Evolutionary conservation across 2,329 filamentous ascomycete species (phyloP).

Genomic region (Tolypocladium paradoxum): DNA sequence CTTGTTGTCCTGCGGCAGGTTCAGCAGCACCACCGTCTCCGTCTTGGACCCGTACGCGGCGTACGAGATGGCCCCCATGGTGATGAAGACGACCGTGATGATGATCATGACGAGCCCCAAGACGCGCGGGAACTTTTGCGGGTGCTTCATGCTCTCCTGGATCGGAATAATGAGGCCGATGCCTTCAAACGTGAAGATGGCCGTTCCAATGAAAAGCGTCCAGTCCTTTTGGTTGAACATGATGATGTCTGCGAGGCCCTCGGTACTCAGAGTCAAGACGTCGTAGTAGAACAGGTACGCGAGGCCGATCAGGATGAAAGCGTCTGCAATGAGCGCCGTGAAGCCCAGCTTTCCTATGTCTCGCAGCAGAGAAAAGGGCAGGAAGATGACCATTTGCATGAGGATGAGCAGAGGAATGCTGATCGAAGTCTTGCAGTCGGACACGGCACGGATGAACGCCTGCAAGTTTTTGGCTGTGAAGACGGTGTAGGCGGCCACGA

Average conservation of each 20-base stretch:
- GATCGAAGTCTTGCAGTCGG: conserved; percentile 75
- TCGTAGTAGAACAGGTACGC: conserved; percentile 96
- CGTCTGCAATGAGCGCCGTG: conserved; percentile 84
- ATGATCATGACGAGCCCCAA: conserved; percentile 88
- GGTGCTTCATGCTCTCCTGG: conserved; percentile 91
- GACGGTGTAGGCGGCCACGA: conserved; percentile 90
- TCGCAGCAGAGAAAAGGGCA: conserved; percentile 85
- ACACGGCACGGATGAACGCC: conserved; percentile 86
- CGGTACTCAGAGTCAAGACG: conserved; percentile 64
- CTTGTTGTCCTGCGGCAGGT: conserved; percentile 90
- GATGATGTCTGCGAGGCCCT: conserved; percentile 75
- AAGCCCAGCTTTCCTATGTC: conserved; percentile 97
- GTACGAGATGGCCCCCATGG: conserved; percentile 88
- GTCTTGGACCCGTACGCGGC: conserved; percentile 92
- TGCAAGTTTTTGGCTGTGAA: conserved; percentile 94
- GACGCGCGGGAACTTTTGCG: conserved; percentile 80
- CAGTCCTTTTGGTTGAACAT: conserved; percentile 86
- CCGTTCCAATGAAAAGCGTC: conserved; percentile 97
- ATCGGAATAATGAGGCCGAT: conserved; percentile 97
- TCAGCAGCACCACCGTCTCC: conserved; percentile 91
- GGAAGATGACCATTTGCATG: conserved; percentile 89
- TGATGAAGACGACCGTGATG: conserved; percentile 82
- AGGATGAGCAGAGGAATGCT: conserved; percentile 84
- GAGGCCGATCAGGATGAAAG: conserved; percentile 86
- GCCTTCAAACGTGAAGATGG: conserved; percentile 97